A percentile compares a stretch with the other conserved stretches of the same genome.
phyloP scores from a whole-genome alignment of 2,329 filamentous ascomycete genomes.

The Ophiocordyceps sinensis region DNA sequence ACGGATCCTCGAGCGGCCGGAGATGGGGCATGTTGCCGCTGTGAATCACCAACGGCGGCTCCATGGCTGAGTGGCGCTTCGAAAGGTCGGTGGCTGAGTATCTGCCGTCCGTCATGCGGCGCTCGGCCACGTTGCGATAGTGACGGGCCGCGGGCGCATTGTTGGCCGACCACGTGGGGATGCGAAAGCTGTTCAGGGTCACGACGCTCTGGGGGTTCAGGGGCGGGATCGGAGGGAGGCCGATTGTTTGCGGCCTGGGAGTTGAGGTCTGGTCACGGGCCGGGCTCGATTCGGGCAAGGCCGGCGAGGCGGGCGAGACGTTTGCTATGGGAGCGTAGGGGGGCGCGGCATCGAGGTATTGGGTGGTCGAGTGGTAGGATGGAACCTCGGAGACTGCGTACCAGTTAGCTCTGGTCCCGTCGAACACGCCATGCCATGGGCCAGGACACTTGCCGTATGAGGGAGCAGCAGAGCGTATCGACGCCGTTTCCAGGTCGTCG shows the following conservation, averaged over 20 bases:
- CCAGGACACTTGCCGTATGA: constrained; percentile 41
- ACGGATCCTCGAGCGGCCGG: constrained; percentile 49
- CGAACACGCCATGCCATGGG: background rate
- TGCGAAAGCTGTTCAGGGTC: constrained; percentile 37
- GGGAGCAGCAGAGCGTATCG: constrained; percentile 51
- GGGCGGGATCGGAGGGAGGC: constrained; percentile 36
- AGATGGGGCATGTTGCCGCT: background rate
- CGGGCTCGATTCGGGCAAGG: background rate
- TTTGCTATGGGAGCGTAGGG: constrained; percentile 29
- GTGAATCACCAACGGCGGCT: constrained; percentile 1
- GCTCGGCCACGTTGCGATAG: constrained; percentile 49
- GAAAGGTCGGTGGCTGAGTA: constrained; percentile 12
- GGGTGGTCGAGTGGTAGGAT: constrained; percentile 44
- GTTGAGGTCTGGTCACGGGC: constrained; percentile 10
- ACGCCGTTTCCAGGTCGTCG: constrained; percentile 53
- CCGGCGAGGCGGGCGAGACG: background rate
- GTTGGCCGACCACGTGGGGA: constrained; percentile 43
- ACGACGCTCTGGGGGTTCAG: constrained; percentile 22
- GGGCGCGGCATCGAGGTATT: constrained; percentile 32
- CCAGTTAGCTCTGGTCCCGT: background rate
- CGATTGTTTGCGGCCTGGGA: constrained; percentile 20
- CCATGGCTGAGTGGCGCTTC: constrained; percentile 5
- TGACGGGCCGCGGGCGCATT: constrained; percentile 40
- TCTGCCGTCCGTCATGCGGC: constrained; percentile 36
- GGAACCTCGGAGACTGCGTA: constrained; percentile 47